These are phyloP conservation scores for Fusarium sarcochroum DNA, from an alignment of 2,329 filamentous ascomycete genomes.

Conservation along the genomic window DNA sequence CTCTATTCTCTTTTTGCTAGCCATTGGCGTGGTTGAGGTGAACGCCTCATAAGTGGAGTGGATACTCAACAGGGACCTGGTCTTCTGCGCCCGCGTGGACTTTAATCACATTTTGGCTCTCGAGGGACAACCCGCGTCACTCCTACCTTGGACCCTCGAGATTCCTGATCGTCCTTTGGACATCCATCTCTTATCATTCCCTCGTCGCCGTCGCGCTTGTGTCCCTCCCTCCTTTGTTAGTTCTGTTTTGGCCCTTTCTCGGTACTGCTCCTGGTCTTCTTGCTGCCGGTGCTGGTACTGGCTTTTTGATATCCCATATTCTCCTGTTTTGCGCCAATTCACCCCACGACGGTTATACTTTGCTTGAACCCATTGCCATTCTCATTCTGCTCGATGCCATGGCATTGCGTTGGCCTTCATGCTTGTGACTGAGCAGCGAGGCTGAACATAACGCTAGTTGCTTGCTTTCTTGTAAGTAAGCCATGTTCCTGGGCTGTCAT, in stretches of 20 bases:
- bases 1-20: constrained; percentile 39
- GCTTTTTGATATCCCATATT: constrained; percentile 30
- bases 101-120: constrained; percentile 45
- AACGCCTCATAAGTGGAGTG: constrained; percentile 47
- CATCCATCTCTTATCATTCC: constrained; percentile 34
- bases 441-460: constrained; percentile 32
- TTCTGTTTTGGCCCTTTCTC: constrained; percentile 37
- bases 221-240: constrained; percentile 22
- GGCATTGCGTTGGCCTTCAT: constrained; percentile 33
- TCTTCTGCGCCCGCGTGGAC: constrained; percentile 44
- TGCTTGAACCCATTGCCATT: constrained; percentile 13
- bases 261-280: constrained; percentile 35
- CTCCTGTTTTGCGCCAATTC: constrained; percentile 11
- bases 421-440: constrained; percentile 37
- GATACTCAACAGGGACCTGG: constrained; percentile 45
- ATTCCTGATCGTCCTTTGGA: constrained; percentile 29
- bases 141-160: constrained; percentile 38
- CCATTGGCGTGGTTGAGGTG: constrained; percentile 39
- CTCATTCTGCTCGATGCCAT: constrained; percentile 37
- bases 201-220: constrained; percentile 25
- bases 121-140: constrained; percentile 38
- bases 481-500: constrained; percentile 28
- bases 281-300: constrained; percentile 45
- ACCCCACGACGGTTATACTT: constrained; percentile 20
- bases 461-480: constrained; percentile 40